phyloP scores from a whole-genome alignment of 352 stramenopile genomes.

The Pythium sp. region DNA sequence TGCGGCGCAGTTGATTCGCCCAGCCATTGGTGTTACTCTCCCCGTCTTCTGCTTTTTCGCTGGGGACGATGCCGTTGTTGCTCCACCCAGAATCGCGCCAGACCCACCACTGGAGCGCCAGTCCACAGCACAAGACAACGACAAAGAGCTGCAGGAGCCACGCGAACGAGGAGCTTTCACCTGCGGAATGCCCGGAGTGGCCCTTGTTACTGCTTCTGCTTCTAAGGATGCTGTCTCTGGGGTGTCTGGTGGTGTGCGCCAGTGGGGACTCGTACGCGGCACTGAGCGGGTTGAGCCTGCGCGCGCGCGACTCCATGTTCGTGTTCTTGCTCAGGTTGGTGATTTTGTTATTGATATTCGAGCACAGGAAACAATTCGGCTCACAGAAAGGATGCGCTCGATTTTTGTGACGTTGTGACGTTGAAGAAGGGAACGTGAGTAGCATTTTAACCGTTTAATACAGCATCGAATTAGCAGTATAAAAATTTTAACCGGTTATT shows the following conservation, averaged over 20 bases:
- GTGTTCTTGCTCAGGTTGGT: neutral
- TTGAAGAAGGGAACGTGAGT: no score
- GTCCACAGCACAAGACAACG: constrained; percentile 33
- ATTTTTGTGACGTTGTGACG: no score
- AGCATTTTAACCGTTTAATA: no score
- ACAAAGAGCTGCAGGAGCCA: constrained; percentile 43
- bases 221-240: no score
- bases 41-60: neutral
- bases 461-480: no score
- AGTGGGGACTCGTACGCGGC: constrained; percentile 16
- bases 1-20: constrained; percentile 36
- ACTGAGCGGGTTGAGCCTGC: constrained; percentile 22
- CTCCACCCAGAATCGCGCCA: constrained; percentile 27
- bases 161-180: constrained; percentile 24
- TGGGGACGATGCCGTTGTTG: neutral
- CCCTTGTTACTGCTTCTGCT: neutral
- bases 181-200: neutral
- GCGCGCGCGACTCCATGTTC: constrained; percentile 48
- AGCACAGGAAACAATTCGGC: no score
- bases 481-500: no score
- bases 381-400: no score
- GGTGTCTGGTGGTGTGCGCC: neutral
- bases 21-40: constrained; percentile 24
- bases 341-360: no score
- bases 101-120: constrained; percentile 45